Conservation (phyloP, 345 rosid genomes). For the Hypericum androsaemum region DNA sequence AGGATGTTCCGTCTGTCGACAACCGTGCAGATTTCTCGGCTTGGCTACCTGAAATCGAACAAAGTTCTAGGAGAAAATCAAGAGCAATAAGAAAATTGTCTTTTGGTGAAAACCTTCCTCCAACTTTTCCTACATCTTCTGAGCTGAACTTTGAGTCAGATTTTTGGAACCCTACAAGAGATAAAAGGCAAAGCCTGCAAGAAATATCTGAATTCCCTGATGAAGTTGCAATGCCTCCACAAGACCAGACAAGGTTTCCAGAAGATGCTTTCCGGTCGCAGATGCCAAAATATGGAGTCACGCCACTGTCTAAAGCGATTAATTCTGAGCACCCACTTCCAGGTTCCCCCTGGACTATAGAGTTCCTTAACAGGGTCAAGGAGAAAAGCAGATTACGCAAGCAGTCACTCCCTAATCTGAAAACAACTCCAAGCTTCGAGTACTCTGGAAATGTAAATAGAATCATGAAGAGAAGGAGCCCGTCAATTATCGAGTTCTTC, state of each 20-base stretch:
- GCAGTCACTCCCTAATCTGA: slow-evolving; percentile 43
- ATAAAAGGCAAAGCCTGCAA: slow-evolving; percentile 19
- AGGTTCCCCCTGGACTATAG: slow-evolving; percentile 92
- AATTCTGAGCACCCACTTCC: slow-evolving; percentile 36
- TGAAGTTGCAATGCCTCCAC: slow-evolving; percentile 17
- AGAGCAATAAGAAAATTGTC: slow-evolving; percentile 45
- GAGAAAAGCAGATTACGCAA: slow-evolving; percentile 64
- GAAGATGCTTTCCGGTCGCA: slow-evolving; percentile 41
- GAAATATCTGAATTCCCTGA: slow-evolving; percentile 17
- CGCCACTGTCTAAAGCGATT: slow-evolving; percentile 58
- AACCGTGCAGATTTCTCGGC: slow-evolving; percentile 25
- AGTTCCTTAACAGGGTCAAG: slow-evolving; percentile 69
- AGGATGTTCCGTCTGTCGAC: slow-evolving; percentile 25
- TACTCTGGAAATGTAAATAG: slow-evolving; percentile 31
- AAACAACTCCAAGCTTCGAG: slow-evolving; percentile 29
- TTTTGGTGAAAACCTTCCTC: slow-evolving; percentile 28
- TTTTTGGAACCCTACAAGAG: slow-evolving; percentile 21
- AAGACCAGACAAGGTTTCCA: slow-evolving; percentile 27
- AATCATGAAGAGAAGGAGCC: slow-evolving; percentile 51
- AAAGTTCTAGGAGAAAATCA: slow-evolving; percentile 34
- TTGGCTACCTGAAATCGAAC: slow-evolving; percentile 30
- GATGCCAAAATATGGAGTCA: slow-evolving; percentile 40
- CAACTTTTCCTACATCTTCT: slow-evolving; percentile 35
- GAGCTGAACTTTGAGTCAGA: slow-evolving; percentile 35
- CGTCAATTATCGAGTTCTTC: slow-evolving; percentile 71